Base-by-base conservation (phyloP, 1,284 basidiomycete species). In the Macrocystidia cucumis region DNA sequence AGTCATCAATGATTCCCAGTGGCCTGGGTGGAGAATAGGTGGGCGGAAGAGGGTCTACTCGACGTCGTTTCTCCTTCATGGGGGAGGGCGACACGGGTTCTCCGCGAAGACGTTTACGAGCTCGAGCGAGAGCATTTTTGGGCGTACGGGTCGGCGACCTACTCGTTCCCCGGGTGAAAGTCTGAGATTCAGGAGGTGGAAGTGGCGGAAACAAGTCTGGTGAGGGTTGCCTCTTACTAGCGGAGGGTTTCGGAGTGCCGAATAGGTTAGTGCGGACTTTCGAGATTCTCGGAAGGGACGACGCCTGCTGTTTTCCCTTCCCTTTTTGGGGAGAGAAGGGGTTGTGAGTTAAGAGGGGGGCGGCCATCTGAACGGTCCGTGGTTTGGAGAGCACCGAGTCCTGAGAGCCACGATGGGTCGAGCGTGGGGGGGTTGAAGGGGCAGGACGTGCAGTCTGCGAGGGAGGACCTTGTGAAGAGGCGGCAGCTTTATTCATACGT, bases 81-180 rank as follows among this genome's bases (percentile, higher is more conserved):
- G 84, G 85, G 14, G 85, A 84, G 4, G 84, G 85, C 0, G 83
- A 86, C 3, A 88, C 82, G 1, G 76, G 74, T 49, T 88, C 84
- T 17, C 84, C 84, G 29, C 85, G 74, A 14, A 88, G 64, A 36
- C 84, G 78, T 54, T 88, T 88, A 26, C 83, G 73, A 19, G 85
- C 85, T 22, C 81, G 69, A 18, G 67, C 69, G 21, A 85, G 59
- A 11, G 79, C 73, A 34, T 52, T 62, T 19, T 58, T 53, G 12
- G 59, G 57, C 7, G 38, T 44, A 24, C n/a, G n/a, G n/a, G n/a
- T n/a, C n/a, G n/a, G n/a, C n/a, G n/a, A n/a, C n/a, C n/a, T n/a
- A n/a, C n/a, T n/a, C n/a, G n/a, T n/a, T n/a, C n/a, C n/a, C n/a
- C n/a, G n/a, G n/a, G n/a, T n/a, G n/a, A n/a, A n/a, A n/a, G n/a